A percentile compares a stretch with the other conserved stretches of the same genome.
Conservation (phyloP, 805 yeast species). For the Sugiyamaella valdiviana region DNA sequence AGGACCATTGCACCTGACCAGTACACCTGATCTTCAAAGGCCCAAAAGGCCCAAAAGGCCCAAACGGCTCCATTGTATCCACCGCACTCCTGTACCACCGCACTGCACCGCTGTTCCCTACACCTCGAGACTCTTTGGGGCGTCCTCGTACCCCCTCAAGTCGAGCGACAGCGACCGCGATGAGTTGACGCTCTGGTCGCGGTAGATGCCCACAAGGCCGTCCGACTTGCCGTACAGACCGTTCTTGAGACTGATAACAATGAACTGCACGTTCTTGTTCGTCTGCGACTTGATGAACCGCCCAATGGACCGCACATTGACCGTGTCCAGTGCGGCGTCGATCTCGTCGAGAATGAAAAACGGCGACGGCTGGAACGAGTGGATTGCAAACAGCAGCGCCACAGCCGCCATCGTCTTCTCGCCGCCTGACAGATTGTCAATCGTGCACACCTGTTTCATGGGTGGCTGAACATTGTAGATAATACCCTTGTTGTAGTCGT, state of each 20-base stretch:
- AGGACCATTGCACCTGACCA: no score
- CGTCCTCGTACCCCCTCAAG: constrained; percentile 10
- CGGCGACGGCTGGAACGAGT: constrained; percentile 87
- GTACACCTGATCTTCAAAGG: no score
- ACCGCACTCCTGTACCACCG: no score
- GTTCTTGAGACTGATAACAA: constrained; percentile 86
- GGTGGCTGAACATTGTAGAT: constrained; percentile 96
- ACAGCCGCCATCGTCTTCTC: constrained; percentile 95
- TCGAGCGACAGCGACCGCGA: constrained; percentile 23
- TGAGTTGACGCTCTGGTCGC: constrained; percentile 23
- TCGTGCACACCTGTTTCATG: constrained; percentile 83
- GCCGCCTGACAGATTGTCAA: constrained; percentile 92
- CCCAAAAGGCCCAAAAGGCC: no score
- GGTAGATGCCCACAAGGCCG: constrained; percentile 84
- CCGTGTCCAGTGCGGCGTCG: constrained; percentile 94
- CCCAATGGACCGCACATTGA: constrained; percentile 83
- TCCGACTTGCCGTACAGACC: constrained; percentile 83
- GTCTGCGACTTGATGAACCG: constrained; percentile 71
- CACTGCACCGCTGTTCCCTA: no score
- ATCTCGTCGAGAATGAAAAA: constrained; percentile 94
- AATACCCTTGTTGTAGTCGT: constrained; percentile 77
- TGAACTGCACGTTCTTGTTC: constrained; percentile 70
- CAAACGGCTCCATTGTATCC: no score
- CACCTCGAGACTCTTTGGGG: neutral
- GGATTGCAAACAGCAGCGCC: constrained; percentile 85